Evolutionary conservation across 495 filamentous ascomycete genomes (phyloP).

Genomic region (Glutinoglossum americanum): DNA sequence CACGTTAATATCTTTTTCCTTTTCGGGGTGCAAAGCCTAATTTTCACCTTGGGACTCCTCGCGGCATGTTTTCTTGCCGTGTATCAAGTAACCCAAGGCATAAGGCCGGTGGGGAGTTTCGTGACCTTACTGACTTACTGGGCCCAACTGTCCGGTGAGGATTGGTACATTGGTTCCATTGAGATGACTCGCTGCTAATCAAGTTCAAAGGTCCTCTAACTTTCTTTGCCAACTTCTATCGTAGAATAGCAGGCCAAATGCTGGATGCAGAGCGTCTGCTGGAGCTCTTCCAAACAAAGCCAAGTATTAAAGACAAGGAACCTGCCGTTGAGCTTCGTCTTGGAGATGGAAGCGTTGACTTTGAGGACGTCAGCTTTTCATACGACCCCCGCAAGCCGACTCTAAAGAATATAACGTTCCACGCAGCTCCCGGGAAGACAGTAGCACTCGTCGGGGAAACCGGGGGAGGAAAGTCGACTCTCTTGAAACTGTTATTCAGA

Average conservation of each 20-base stretch:
- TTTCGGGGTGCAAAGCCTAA: slow-evolving; percentile 27
- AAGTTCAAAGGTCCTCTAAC: slow-evolving; percentile 29
- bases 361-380: slow-evolving; percentile 42
- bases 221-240: slow-evolving; percentile 28
- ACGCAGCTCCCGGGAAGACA: slow-evolving; percentile 24
- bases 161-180: not conserved
- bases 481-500: slow-evolving; percentile 32
- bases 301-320: slow-evolving; percentile 34
- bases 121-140: slow-evolving; percentile 53
- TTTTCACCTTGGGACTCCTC: slow-evolving; percentile 40
- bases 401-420: slow-evolving; percentile 42
- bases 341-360: slow-evolving; percentile 36
- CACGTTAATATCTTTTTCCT: slow-evolving; percentile 13
- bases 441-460: slow-evolving; percentile 49
- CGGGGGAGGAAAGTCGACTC: slow-evolving; percentile 52
- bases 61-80: slow-evolving; percentile 44
- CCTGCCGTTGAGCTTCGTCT: slow-evolving; percentile 33
- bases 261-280: slow-evolving; percentile 53
- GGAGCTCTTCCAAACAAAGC: slow-evolving; percentile 44
- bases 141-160: slow-evolving; percentile 27
- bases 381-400: slow-evolving; percentile 48
- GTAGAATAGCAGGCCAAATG: slow-evolving; percentile 22
- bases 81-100: slow-evolving; percentile 35
- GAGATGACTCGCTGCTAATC: slow-evolving; percentile 5
- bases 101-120: slow-evolving; percentile 42